Evolutionary conservation across 305 asterid species (phyloP), one percentile per base, ranked within the genome.

Genomic region (Andrographis paniculata): DNA sequence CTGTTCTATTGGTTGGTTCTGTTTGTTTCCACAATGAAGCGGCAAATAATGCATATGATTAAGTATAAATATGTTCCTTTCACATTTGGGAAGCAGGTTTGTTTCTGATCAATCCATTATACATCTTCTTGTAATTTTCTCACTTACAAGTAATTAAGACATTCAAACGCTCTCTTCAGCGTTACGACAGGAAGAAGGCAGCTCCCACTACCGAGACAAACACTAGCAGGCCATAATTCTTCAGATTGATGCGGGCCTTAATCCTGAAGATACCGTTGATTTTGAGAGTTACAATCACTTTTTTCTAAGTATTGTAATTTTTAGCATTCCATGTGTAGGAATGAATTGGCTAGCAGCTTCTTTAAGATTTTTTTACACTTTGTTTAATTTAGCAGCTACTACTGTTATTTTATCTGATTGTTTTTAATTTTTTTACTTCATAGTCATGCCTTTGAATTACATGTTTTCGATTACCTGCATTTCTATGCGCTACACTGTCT

Each of bases 31-130:
- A 85, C 98, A 9, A 89, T 89, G 98, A 89, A 83, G 82, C 76
- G 94, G 84, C 98, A 89, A 59, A 82, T 89, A 72, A 82, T 85
- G 98, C 98, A 89, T 72, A 89, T 89, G 98, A 58, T 89, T 43
- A 89, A 82, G 53, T 89, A 85, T 59, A 80, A 70, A 67, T 89
- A 89, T 53, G 94, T 89, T 46, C 98, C 98, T 27, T 82, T 85
- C 71, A 79, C 95, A 21, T 61, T 78, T 33, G 98, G 98, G 59
- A 89, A 89, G 76, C 94, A 80, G 97, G 97, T 87, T 60, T 21
- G 49, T 24, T 44, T 3, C 11, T 31, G 53, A 24, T 58, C 19
- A 45, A 48, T 42, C 37, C n/a, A n/a, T n/a, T 17, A 18, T 45
- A 40, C 23, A 57, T 45, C 11, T 17, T 14, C 11, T 27, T 24